Evolutionary conservation across 1,284 basidiomycete genomes (phyloP), one percentile per base, ranked within the genome.

Genomic region (Cryptococcus sp.): DNA sequence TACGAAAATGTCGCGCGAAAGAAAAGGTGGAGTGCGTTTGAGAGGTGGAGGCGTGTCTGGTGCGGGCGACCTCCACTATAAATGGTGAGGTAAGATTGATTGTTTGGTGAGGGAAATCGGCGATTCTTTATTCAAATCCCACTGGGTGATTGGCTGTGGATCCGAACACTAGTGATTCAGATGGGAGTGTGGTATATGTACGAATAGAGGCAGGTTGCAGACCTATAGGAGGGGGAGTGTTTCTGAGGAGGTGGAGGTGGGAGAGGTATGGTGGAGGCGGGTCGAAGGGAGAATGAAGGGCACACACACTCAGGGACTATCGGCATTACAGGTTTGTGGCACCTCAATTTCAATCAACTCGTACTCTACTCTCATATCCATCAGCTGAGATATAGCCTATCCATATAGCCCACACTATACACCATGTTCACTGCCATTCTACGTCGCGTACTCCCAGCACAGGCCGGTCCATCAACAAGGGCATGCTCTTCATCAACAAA

Each of bases 1-100:
- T 9, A 32, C 18, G 39, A n/a, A 21, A 14, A 2, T 24, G 23
- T 43, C 7, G 10, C 36, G 14, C 14, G 10, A 19, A 19, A 16
- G 4, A 43, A 14, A 43, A 9, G 7, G n/a, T 7, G 32, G 18
- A 11, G 25, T 34, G 36, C 7, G 14, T n/a, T n/a, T 46, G 32
- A 44, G 28, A 28, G 37, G 34, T 50, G 34, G 25, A 36, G 40
- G 21, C n/a, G 16, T 21, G 31, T 28, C 9, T 11, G n/a, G 24
- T 42, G 49, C 45, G 49, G 49, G 25, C 34, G 39, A 41, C 23
- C 16, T 48, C n/a, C 19, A 43, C n/a, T 32, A 28, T 28, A 28
- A 11, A 28, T n/a, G n/a, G n/a, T n/a, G n/a, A n/a, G n/a, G n/a
- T n/a, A n/a, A n/a, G n/a, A n/a, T n/a, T n/a, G n/a, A n/a, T n/a